Evolutionary conservation across 2,329 filamentous ascomycete species (phyloP).

Genomic region (Penicillium sclerotiorum): DNA sequence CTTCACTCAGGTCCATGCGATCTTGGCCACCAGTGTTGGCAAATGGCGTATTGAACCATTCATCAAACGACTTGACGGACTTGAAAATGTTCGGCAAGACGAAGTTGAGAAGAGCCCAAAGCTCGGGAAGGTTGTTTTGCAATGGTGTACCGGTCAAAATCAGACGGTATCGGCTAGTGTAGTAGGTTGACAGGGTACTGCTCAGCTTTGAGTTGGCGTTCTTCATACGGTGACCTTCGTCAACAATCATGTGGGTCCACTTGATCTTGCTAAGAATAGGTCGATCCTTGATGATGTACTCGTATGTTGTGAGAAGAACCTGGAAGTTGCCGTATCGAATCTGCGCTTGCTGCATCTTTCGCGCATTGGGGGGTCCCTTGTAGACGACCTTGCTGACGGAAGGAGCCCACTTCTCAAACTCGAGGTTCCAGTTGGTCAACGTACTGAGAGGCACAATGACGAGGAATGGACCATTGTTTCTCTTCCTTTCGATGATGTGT

Average conservation of each 20-base stretch:
- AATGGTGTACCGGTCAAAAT: constrained; percentile 97
- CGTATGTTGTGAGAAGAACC: constrained; percentile 94
- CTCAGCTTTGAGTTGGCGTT: constrained; percentile 95
- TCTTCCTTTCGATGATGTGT: constrained; percentile 94
- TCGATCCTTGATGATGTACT: constrained; percentile 99
- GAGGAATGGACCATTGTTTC: constrained; percentile 86
- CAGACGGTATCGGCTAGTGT: constrained; percentile 89
- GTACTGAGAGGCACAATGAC: constrained; percentile 98
- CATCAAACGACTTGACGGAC: constrained; percentile 96
- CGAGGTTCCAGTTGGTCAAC: constrained; percentile 96
- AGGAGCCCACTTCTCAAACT: constrained; percentile 99
- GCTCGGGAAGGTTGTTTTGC: constrained; percentile 92
- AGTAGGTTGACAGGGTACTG: constrained; percentile 92
- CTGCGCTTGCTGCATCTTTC: constrained; percentile 89
- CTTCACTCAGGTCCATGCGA: constrained; percentile 98
- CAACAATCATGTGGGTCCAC: constrained; percentile 99
- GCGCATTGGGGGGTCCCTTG: constrained; percentile 86
- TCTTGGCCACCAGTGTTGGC: constrained; percentile 97
- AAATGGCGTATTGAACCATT: constrained; percentile 99
- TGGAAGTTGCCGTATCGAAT: constrained; percentile 96
- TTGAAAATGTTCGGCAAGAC: constrained; percentile 99
- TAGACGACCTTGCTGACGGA: constrained; percentile 86
- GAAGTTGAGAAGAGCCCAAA: constrained; percentile 99
- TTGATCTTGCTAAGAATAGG: constrained; percentile 97
- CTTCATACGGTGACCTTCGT: constrained; percentile 99